Evolutionary conservation across 2,329 filamentous ascomycete genomes (phyloP), one percentile per base, ranked within the genome.

Genomic region (Ascochyta koolunga): DNA sequence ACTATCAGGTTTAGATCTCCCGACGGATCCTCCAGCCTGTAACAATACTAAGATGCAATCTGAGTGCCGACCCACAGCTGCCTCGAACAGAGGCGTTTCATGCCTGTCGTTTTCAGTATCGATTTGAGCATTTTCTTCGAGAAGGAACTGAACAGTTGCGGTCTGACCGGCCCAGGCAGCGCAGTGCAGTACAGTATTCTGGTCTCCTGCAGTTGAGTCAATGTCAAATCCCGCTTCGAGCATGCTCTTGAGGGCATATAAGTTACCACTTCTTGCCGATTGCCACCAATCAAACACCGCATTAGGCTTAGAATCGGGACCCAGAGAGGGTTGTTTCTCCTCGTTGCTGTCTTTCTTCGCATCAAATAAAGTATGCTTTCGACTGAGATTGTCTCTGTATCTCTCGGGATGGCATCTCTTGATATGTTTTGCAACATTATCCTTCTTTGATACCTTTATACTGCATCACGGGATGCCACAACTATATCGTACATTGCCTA

Each of bases 101-200:
- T 15, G 22, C 0, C 1, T 38, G 15, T n/a, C 5, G 3, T 31
- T 41, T 11, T 24, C 3, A 5, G 29, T 6, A 11, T 47, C 4
- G 2, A 49, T 9, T 1, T 10, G 15, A 15, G 60, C 56, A 3
- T 50, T 54, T 13, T 31, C 27, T 0, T 36, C 9, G 0, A 63
- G 16, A 2, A 63, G 22, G 19, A 47, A 40, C 0, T 43, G 5
- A 4, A 61, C 13, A 2, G 27, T 39, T 0, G 0, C 18, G 4
- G 15, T 15, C 4, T 60, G 58, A n/a, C 54, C 47, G 4, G 41
- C 36, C 29, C 33, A 44, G 18, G 56, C 54, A 10, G 58, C 60
- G 16, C 60, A 61, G 10, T 63, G 60, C 2, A 61, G 24, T 8
- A 41, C 56, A 7, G 60, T 59, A 1, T 36, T 59, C 5, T 36